Evolutionary conservation across 352 stramenopile species (phyloP).

Genomic region (Aphanomyces astaci): DNA sequence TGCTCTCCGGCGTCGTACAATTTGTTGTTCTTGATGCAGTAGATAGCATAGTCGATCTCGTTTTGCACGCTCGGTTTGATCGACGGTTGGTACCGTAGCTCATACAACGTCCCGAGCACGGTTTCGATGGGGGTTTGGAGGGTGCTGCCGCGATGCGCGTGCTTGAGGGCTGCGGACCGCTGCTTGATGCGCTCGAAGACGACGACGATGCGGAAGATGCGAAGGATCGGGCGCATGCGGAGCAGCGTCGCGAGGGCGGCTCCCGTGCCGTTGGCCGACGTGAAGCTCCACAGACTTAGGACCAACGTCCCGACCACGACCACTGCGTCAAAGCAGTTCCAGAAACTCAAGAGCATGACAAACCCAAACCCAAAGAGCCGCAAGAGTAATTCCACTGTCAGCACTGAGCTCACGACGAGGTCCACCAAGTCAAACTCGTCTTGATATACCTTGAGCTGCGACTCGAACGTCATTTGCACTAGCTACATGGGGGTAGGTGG

Average conservation of each 20-base stretch:
- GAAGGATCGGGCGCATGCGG: constrained; percentile 60
- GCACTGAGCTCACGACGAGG: constrained; percentile 72
- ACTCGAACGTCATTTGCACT: constrained; percentile 70
- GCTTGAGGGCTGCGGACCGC: constrained; percentile 61
- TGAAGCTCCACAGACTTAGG: constrained; percentile 53
- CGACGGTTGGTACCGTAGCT: constrained; percentile 68
- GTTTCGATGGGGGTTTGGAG: constrained; percentile 76
- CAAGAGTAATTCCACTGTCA: constrained; percentile 70
- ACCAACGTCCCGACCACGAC: constrained; percentile 76
- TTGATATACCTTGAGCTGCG: constrained; percentile 45
- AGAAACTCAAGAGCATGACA: constrained; percentile 54
- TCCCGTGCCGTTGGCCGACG: constrained; percentile 29
- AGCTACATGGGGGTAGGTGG: constrained; percentile 27
- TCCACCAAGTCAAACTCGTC: constrained; percentile 67
- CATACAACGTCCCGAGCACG: constrained; percentile 61
- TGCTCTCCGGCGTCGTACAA: constrained; percentile 77
- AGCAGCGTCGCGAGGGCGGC: constrained; percentile 65
- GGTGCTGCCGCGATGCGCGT: constrained; percentile 46
- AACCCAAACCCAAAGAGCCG: constrained; percentile 73
- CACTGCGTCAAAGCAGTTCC: constrained; percentile 72
- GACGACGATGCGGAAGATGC: constrained; percentile 73
- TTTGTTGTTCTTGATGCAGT: constrained; percentile 80
- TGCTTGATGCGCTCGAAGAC: constrained; percentile 84
- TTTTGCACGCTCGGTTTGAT: constrained; percentile 41
- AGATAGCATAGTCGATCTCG: constrained; percentile 73